Conservation (phyloP, 192 early-diverging fungal species). For the Coemansia sp. region DNA sequence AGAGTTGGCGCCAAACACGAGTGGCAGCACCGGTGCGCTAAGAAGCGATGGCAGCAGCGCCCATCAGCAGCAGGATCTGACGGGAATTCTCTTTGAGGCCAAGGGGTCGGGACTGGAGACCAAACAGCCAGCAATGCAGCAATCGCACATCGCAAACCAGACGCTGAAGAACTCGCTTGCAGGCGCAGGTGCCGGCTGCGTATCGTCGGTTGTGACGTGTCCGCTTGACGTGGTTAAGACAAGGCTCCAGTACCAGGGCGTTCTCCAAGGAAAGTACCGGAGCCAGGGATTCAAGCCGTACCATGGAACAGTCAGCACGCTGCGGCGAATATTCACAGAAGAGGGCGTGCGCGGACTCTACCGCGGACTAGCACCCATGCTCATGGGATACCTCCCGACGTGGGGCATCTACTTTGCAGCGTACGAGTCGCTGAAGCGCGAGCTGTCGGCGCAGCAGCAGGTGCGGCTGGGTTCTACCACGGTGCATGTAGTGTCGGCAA, state of each 20-base stretch:
- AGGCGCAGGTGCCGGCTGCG: constrained; percentile 80
- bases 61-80: not conserved
- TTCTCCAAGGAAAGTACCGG: constrained; percentile 26
- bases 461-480: constrained; percentile 39
- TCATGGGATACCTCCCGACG: constrained; percentile 86
- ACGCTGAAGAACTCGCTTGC: constrained; percentile 74
- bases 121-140: not conserved
- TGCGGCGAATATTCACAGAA: constrained; percentile 71
- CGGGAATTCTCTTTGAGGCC: not conserved
- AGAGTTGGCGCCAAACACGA: constrained; percentile 2
- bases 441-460: constrained; percentile 17
- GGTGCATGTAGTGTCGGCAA: constrained; percentile 83
- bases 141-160: constrained; percentile 4
- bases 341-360: constrained; percentile 90
- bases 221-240: constrained; percentile 96
- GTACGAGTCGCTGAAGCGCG: constrained; percentile 78
- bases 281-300: constrained; percentile 37
- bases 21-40: not conserved
- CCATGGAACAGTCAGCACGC: constrained; percentile 58
- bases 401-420: constrained; percentile 93
- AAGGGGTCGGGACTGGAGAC: not conserved
- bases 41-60: not conserved
- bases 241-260: constrained; percentile 84
- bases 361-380: constrained; percentile 83
- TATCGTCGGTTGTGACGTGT: constrained; percentile 81